A percentile compares a stretch with the other conserved stretches of the same genome.
phyloP scores from a whole-genome alignment of 1,139 yeast species.

The Eremothecium cymbalariae region DNA sequence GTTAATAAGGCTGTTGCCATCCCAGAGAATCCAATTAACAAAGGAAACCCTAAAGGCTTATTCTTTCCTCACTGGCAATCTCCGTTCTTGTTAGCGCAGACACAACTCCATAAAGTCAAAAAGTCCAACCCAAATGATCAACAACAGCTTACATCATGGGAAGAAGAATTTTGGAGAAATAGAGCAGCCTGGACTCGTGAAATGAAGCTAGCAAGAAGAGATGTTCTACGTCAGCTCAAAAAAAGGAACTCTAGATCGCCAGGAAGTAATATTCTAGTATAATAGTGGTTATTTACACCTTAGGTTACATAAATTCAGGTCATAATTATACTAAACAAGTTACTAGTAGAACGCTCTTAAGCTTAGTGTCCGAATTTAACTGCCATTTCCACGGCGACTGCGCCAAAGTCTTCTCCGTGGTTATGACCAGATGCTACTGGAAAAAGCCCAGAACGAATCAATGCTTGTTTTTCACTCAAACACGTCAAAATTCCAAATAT shows the following conservation, averaged over 20 bases:
- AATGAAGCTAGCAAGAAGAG: constrained; percentile 67
- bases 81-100: constrained; percentile 77
- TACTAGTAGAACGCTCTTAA: neutral
- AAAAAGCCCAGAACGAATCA: constrained; percentile 84
- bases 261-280: constrained; percentile 8
- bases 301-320: neutral
- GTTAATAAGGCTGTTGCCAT: constrained; percentile 13
- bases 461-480: constrained; percentile 88
- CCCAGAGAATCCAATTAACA: constrained; percentile 10
- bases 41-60: constrained; percentile 41
- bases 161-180: constrained; percentile 70
- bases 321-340: neutral
- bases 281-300: no score
- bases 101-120: constrained; percentile 58
- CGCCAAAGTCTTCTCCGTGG: constrained; percentile 98
- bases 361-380: constrained; percentile 37
- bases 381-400: constrained; percentile 98
- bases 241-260: constrained; percentile 35
- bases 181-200: constrained; percentile 76
- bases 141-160: constrained; percentile 50
- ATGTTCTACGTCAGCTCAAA: constrained; percentile 52
- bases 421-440: constrained; percentile 65
- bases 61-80: constrained; percentile 81
- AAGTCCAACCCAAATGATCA: constrained; percentile 30
- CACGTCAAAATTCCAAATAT: constrained; percentile 92